Base-by-base conservation (phyloP, 257 asterid species). In the Anisodus acutangulus region DNA sequence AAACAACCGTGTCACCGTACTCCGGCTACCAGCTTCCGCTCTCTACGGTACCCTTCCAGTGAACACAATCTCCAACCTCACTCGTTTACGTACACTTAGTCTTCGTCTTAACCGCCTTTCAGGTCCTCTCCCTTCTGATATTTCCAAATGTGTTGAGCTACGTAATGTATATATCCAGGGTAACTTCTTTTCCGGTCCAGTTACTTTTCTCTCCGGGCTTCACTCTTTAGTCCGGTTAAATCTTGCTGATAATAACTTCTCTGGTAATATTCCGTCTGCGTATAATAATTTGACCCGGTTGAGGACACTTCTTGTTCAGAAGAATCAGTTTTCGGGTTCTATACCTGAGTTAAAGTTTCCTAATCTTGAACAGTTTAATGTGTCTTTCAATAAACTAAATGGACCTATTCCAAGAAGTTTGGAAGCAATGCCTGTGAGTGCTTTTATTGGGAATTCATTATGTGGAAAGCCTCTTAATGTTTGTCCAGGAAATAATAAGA, bases 21-120 rank as follows among this genome's bases (percentile, higher is more conserved):
- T 95, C 85, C 95, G 95, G 54, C 92, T 95, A 72, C 98, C 98
- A 0, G 98, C 87, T 1, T 85, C 95, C 47, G 90, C 98, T n/a
- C 97, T 93, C 86, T 76, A 64, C 83, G 98, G 97, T 2, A 0
- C 82, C 2, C 82, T 95, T 4, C 97, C 97, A 9, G 31, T 74
- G 16, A 62, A 66, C 86, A 88, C 93, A 0, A 79, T 95, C 47
- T 86, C 95, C 0, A 88, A 83, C 84, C 85, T 95, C 66, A 86
- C 96, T 4, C 45, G 55, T 11, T 93, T 95, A 81, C 94, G 93
- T 49, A 92, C 96, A 4, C 92, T 95, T 78, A 89, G 93, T 90
- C 95, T 95, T 84, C 97, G 98, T 62, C 83, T 93, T 68, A 95
- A 95, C 93, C 92, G 86, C 51, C 92, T 95, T 80, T 88, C 92